phyloP scores from a whole-genome alignment of 768 basidiomycete species.

The Lyophyllum decastes region DNA sequence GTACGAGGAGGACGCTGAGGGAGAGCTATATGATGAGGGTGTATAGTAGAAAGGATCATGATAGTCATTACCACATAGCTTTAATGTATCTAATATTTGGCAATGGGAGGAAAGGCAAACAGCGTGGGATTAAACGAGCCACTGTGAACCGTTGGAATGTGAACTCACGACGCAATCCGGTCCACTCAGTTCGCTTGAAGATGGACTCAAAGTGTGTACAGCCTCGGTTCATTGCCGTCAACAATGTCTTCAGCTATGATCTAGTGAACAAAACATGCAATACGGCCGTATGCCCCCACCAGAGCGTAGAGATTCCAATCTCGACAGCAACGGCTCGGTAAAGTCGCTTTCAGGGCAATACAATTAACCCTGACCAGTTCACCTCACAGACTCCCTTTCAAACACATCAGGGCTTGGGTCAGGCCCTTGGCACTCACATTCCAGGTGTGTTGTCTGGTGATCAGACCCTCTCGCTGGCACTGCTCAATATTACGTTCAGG shows the following conservation, averaged over 20 bases:
- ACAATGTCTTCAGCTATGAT: slow-evolving; percentile 23
- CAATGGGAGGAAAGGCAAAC: slow-evolving; percentile 23
- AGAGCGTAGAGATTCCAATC: slow-evolving; percentile 54
- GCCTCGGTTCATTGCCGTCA: slow-evolving; percentile 21
- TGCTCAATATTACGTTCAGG: slow-evolving; percentile 40
- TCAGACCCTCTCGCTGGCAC: slow-evolving; percentile 23
- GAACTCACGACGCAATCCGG: slow-evolving; percentile 17
- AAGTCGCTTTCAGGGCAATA: slow-evolving; percentile 29
- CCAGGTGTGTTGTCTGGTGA: slow-evolving; percentile 31
- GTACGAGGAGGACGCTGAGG: slow-evolving; percentile 46
- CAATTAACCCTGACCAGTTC: slow-evolving; percentile 28
- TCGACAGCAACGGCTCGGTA: slow-evolving; percentile 64
- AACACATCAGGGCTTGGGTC: slow-evolving; percentile 60
- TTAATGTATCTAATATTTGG: slow-evolving; percentile 22
- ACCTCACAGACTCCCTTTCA: slow-evolving; percentile 49
- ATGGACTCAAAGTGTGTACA: slow-evolving; percentile 46
- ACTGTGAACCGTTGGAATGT: slow-evolving; percentile 23
- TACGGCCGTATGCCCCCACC: slow-evolving; percentile 57
- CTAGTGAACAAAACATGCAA: slow-evolving; percentile 60
- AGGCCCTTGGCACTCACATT: slow-evolving; percentile 52
- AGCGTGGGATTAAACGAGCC: slow-evolving; percentile 31
- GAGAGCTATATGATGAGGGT: slow-evolving; percentile 37
- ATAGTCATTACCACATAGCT: slow-evolving; percentile 10
- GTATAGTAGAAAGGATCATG: slow-evolving; percentile 26
- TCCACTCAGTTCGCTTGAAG: slow-evolving; percentile 33